phyloP scores from a whole-genome alignment of 2,329 filamentous ascomycete genomes.

The Ophiostoma ulmi region DNA sequence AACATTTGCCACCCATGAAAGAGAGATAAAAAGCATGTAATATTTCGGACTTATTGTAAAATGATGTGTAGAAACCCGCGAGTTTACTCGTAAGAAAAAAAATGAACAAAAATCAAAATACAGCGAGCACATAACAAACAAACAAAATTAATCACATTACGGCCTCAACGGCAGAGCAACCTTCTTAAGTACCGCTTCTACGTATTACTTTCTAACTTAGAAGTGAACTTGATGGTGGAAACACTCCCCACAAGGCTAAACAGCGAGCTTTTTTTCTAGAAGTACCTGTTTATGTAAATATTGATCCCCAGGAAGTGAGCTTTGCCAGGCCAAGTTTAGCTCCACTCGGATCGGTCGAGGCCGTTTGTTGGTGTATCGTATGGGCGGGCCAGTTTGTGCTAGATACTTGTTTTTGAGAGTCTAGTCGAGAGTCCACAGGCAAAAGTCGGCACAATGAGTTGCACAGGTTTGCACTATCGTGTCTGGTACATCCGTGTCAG shows the following conservation, averaged over 20 bases:
- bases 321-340: background rate
- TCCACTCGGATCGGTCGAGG: background rate
- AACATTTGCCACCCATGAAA: no score
- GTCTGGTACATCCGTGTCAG: background rate
- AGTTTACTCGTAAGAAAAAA: no score
- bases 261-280: background rate
- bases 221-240: background rate
- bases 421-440: background rate
- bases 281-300: background rate
- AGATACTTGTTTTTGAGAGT: background rate
- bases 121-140: no score
- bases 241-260: background rate
- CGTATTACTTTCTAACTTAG: background rate
- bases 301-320: background rate
- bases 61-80: no score
- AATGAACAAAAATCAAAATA: no score
- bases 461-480: background rate
- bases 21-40: no score
- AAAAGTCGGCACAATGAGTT: background rate
- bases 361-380: background rate
- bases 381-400: background rate
- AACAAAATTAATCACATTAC: no score
- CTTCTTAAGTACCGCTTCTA: background rate
- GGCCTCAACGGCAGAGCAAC: no score
- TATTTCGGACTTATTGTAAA: no score